Evolutionary conservation across 1,139 yeast genomes (phyloP), one percentile per base, ranked within the genome.

Genomic region (Suzukiozyma palmioleophila): DNA sequence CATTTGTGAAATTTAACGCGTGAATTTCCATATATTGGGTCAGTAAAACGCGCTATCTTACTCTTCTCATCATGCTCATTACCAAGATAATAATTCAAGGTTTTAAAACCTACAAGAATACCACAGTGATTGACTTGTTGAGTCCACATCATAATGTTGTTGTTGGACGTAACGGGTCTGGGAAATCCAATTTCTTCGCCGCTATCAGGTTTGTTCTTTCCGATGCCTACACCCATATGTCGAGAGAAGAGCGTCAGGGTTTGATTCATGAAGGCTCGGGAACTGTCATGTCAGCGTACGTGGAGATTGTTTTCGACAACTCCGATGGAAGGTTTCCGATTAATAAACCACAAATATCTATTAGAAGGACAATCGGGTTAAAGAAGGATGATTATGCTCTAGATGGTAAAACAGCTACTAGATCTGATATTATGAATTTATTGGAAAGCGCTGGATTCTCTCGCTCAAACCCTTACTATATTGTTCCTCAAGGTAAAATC

Each of bases 401-500:
- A 36, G 90, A 90, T 59, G 82, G 83, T 39, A 83, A 79, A 51
- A 74, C 87, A 13, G 86, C 92, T 3, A 82, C 94, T 2, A 77
- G 89, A 51, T 73, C 86, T 2, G 97, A 90, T 56, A 75, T 90
- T 14, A 81, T 83, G 80, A 84, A 86, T 48, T 63, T 88, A 46
- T 69, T 94, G 32, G 97, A 92, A 58, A 82, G 88, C 53, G 96
- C 96, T 0, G 98, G 98, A 0, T 89, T 92, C 54, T 85, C 96
- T 1, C 74, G 87, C 43, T 81, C 90, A 3, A 90, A 89, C 48
- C 97, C 97, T 0, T 92, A 90, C 60, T 92, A 92, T 59, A 90
- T 92, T 51, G 98, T 92, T 3, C 98, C 98, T 0, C 99, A 92
- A 60, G 99, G 99, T 12, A 74, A 87, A 51, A 87, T 89, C 51